Conservation (phyloP, 2,329 filamentous ascomycete species). For the Aspergillus piperis region DNA sequence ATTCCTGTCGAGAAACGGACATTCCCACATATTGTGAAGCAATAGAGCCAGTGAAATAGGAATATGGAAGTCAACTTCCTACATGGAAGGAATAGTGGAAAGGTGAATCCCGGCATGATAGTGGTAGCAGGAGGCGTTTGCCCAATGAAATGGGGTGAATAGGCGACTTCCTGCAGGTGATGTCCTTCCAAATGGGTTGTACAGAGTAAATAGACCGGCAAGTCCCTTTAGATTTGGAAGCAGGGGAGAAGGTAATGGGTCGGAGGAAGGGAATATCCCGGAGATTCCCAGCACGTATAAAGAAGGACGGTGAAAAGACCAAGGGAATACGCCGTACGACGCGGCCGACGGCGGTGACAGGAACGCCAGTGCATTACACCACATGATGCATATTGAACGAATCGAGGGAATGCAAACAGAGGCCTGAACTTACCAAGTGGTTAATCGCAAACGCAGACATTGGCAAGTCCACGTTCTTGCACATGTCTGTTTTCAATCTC, state of each 20-base stretch:
- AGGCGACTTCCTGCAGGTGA: no score
- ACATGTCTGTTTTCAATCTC: constrained; percentile 24
- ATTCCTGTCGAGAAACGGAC: background rate
- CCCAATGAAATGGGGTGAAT: background rate
- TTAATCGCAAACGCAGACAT: constrained; percentile 25
- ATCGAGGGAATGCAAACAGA: background rate
- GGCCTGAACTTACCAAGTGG: constrained; percentile 25
- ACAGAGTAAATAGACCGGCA: background rate
- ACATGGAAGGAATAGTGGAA: background rate
- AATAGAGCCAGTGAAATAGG: background rate
- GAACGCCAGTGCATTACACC: background rate
- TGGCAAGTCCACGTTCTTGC: constrained; percentile 28
- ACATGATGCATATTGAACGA: background rate
- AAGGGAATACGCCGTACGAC: background rate
- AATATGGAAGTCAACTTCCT: background rate
- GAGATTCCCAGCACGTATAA: background rate
- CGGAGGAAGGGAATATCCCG: background rate
- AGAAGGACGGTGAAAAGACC: background rate
- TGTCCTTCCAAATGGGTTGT: no score
- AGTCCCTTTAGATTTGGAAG: background rate
- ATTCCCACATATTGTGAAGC: background rate
- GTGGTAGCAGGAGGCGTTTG: background rate
- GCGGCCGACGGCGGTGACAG: background rate
- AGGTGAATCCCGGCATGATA: background rate
- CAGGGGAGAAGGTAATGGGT: background rate